These are phyloP conservation scores for Corniculantispora saksenae DNA, from an alignment of 2,329 filamentous ascomycete species.

Conservation along the genomic window DNA sequence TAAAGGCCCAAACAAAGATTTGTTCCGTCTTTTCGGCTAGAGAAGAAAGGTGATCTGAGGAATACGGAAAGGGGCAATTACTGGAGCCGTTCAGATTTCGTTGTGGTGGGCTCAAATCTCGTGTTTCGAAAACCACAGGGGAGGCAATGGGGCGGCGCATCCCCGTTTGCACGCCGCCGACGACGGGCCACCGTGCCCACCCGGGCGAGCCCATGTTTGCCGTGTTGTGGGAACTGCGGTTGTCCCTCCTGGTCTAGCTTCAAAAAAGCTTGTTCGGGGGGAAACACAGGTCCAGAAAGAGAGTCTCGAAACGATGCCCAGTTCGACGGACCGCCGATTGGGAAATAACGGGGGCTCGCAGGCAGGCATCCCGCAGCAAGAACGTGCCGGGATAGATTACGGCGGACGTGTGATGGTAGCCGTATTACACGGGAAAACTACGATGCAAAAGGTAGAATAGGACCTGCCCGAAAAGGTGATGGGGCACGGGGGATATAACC, in stretches of 20 bases:
- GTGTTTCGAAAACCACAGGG: conserved; percentile 14
- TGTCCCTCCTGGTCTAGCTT: neutral
- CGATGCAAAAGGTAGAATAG: too few species aligned
- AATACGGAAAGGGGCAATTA: neutral
- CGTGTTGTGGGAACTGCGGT: neutral
- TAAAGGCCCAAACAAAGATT: too few species aligned
- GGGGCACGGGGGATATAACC: too few species aligned
- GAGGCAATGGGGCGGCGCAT: neutral
- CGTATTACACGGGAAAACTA: too few species aligned
- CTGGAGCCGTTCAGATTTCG: neutral
- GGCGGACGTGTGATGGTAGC: too few species aligned
- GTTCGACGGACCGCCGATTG: too few species aligned
- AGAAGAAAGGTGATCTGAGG: neutral
- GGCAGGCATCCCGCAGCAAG: too few species aligned
- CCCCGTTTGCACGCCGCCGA: neutral
- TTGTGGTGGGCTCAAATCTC: neutral
- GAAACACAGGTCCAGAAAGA: neutral
- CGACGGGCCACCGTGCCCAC: neutral
- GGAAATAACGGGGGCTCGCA: too few species aligned
- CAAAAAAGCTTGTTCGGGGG: neutral
- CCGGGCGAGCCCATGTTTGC: too few species aligned
- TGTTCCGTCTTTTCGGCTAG: too few species aligned
- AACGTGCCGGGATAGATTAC: too few species aligned
- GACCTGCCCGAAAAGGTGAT: too few species aligned
- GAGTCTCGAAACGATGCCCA: neutral